Conservation (phyloP, 129 eudicot species). For the Centrapalus pauciflorus region DNA sequence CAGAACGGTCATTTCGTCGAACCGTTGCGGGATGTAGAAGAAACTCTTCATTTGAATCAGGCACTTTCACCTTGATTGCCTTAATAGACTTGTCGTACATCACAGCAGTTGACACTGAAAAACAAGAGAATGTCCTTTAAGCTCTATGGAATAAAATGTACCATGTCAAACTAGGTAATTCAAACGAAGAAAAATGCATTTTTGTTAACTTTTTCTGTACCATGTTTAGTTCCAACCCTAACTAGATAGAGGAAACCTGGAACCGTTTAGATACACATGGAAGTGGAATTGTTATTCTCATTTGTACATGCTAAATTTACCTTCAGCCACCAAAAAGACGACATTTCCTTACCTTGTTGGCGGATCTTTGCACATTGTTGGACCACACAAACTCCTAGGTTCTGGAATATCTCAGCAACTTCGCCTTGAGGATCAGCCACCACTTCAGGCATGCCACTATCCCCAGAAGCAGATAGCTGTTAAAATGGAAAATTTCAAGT, state of each 20-base stretch:
- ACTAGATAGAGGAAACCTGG: not conserved
- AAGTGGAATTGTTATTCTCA: not conserved
- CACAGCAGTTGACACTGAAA: slow-evolving; percentile 91
- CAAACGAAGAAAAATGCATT: not conserved
- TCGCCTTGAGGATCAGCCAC: slow-evolving; percentile 95
- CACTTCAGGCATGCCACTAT: slow-evolving; percentile 94
- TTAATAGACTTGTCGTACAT: slow-evolving; percentile 73
- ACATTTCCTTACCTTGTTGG: slow-evolving; percentile 71
- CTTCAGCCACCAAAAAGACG: not conserved
- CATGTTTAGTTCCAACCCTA: not conserved
- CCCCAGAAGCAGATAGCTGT: slow-evolving; percentile 98
- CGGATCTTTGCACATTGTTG: slow-evolving; percentile 99
- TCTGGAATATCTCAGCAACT: slow-evolving; percentile 80
- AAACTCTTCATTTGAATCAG: slow-evolving; percentile 90
- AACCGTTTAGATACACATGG: not conserved
- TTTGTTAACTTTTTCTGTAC: not conserved
- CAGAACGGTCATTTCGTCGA: slow-evolving; percentile 94
- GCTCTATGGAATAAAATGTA: not conserved
- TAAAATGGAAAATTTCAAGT: not conserved
- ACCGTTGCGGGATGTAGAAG: slow-evolving; percentile 95
- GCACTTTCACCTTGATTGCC: slow-evolving; percentile 97
- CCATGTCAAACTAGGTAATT: not conserved
- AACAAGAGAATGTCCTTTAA: not conserved
- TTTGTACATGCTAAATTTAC: not conserved
- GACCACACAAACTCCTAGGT: slow-evolving; percentile 94